These are phyloP conservation scores for Metschnikowia baotianmanensis DNA, from an alignment of 805 yeast genomes.

Conservation along the genomic window DNA sequence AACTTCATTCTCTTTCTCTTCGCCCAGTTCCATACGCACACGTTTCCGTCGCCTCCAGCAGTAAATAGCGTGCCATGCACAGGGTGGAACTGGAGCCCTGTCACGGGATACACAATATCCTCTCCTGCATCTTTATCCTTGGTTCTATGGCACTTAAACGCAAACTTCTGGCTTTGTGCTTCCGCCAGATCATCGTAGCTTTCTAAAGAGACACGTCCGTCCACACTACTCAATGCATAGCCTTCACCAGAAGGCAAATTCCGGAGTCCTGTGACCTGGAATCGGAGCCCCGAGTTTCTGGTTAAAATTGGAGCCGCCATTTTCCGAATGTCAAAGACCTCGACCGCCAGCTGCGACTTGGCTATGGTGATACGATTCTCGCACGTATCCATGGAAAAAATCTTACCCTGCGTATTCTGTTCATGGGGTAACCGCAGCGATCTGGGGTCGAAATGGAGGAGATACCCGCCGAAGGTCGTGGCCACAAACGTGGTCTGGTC, in stretches of 20 bases:
- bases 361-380: slow-evolving; percentile 49
- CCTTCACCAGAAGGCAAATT: slow-evolving; percentile 55
- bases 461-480: slow-evolving; percentile 11
- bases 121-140: slow-evolving; percentile 42
- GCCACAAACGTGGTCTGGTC: slow-evolving; percentile 19
- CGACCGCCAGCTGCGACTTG: slow-evolving; percentile 49
- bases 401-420: slow-evolving; percentile 43
- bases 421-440: slow-evolving; percentile 7
- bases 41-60: slow-evolving; percentile 50
- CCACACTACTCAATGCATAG: slow-evolving; percentile 70
- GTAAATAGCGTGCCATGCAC: slow-evolving; percentile 42
- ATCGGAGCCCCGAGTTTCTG: slow-evolving; percentile 63
- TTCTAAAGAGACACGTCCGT: slow-evolving; percentile 78
- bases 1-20: slow-evolving; percentile 44
- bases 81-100: slow-evolving; percentile 44
- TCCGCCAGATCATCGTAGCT: slow-evolving; percentile 51
- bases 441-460: slow-evolving; percentile 16
- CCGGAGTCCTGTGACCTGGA: slow-evolving; percentile 58
- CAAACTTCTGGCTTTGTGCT: slow-evolving; percentile 48
- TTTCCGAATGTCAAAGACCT: slow-evolving; percentile 56
- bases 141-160: slow-evolving; percentile 76
- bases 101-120: slow-evolving; percentile 50
- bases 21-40: slow-evolving; percentile 51
- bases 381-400: slow-evolving; percentile 60
- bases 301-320: slow-evolving; percentile 44